Base-by-base conservation (phyloP, 768 basidiomycete species). In the Lepiota brunneoincarnata region DNA sequence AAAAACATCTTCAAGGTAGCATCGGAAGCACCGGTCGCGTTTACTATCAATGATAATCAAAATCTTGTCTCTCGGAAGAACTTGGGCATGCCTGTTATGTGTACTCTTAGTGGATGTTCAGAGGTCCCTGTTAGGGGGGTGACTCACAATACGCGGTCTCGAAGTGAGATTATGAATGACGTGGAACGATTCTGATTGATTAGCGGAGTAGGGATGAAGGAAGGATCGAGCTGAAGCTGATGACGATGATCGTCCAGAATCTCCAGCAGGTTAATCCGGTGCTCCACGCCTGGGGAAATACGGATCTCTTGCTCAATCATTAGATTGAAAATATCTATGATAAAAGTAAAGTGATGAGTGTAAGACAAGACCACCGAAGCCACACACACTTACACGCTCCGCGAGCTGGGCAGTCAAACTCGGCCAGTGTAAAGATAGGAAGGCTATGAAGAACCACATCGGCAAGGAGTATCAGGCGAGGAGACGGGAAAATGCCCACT, bases 41-140 rank as follows among this genome's bases (percentile, higher is more conserved):
- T 61, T 54, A 59, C 76, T 71, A 7, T 72, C 66, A 4, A 76
- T 54, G 1, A 82, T 64, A 3, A 82, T 59, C 7, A 83, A 62
- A 2, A 78, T 65, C 35, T 62, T 73, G n/a, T 69, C 68, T 15
- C 67, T 63, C 12, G 68, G 67, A 17, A 81, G 67, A 0, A 82
- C 59, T 53, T 81, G 79, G 0, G 59, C 54, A 58, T 64, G 60
- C 2, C 67, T 69, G 42, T 24, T 3, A 20, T 51, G 17, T 40
- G 43, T 17, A 23, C 26, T 20, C 70, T 58, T 31, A 10, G 7
- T 31, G 7, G 11, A 31, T 10, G 7, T 60, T n/a, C n/a, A n/a
- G n/a, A n/a, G n/a, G n/a, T n/a, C n/a, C n/a, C n/a, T n/a, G n/a
- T 64, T 3, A 82, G 59, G 9, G 83, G 62, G 31, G 7, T 31